Base-by-base conservation (phyloP, 495 filamentous ascomycete genomes). In the Penicillium bialowiezense region DNA sequence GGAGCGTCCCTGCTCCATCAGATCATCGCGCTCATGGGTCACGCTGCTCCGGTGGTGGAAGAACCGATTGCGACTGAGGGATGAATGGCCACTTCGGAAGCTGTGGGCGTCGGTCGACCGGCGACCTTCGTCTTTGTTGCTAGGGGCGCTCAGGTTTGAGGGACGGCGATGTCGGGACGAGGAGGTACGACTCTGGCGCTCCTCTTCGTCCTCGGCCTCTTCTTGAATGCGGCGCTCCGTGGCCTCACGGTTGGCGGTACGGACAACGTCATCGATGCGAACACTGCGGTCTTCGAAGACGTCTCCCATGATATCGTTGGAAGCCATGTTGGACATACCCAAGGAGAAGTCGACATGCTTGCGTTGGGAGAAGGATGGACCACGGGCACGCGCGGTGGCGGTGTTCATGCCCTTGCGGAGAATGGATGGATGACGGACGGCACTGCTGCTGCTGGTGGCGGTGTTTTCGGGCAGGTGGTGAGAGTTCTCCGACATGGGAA, bases 291-390 rank as follows among this genome's bases (percentile, higher is more conserved):
- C 79, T 46, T 85, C 81, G 56, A 82, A 87, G 3, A 90, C 77
- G 55, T 91, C 87, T 41, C 81, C 85, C 60, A 81, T 80, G 26
- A 85, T 60, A 52, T 87, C 86, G 29, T 71, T 76, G 8, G 79
- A 73, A 10, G 74, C 72, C 18, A 86, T 68, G 47, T 78, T 74
- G 29, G 71, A 73, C 70, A 88, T 86, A 20, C 87, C 87, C 5
- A 89, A 73, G 5, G 85, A 87, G 67, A 90, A 90, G 58, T 90
- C 88, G 23, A 89, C 83, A 21, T 86, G 83, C 33, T 82, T 83
- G 41, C 73, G 74, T 64, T 83, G 80, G 1, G 76, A 72, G 17
- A 77, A 53, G 0, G 79, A 79, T 48, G 83, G 76, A 34, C 79
- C 79, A 19, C 81, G 79, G 14, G 70, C 62, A 3, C 83, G 73